Evolutionary conservation across 257 asterid species (phyloP), one percentile per base, ranked within the genome.

Genomic region (Schizonepeta tenuifolia): DNA sequence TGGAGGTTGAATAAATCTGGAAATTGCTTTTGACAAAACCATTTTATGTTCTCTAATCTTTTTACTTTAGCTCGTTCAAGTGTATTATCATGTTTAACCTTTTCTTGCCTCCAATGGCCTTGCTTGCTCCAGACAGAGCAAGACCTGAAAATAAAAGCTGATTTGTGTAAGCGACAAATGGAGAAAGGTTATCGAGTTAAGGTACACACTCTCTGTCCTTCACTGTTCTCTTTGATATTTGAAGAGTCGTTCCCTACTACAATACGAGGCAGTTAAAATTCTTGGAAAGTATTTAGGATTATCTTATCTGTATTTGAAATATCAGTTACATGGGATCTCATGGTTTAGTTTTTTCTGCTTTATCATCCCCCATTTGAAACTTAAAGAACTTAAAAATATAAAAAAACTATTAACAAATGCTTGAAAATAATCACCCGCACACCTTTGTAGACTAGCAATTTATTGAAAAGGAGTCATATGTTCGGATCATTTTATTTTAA

Each of bases 61-160:
- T 62, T 59, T 2, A 55, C 62, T 49, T 67, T 22, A 61, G 57
- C 69, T 61, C 21, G 18, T 78, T 63, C 68, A 46, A 55, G 15
- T 44, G 9, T 67, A 20, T 41, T 53, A 41, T 58, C 40, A 62
- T 36, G 51, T 72, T 55, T 56, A 56, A 33, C 59, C 61, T 75
- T 44, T 70, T 73, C 61, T 70, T 31, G 36, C 36, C 50, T 41
- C 53, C 35, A 61, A 77, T 60, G 66, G 65, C 53, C 58, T 69
- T 67, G 54, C 65, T 73, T 82, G 70, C 76, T 53, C 68, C 83
- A 94, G 99, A 79, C 80, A 64, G 78, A 80, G 40, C 81, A 83
- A 7, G 99, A 94, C 76, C 78, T 94, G 75, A 82, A 88, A 81
- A 75, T 87, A 78, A 94, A 91, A 87, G 99, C 95, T 77, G 91